Evolutionary conservation across 176 grass and related monocot species (phyloP), one percentile per base, ranked within the genome.

Genomic region (Olyra latifolia): DNA sequence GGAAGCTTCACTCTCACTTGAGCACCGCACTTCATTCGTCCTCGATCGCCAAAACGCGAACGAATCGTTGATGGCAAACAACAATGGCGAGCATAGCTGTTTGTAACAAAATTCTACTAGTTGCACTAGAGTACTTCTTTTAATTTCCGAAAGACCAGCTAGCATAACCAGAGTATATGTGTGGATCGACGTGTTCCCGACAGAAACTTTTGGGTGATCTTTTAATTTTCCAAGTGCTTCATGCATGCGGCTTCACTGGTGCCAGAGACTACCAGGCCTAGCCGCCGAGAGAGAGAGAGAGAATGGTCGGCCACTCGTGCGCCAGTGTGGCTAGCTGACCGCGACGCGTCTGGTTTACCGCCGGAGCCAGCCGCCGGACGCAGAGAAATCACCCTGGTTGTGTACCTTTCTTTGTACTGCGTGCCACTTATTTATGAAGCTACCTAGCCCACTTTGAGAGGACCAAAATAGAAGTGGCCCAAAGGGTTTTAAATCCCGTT

Each of bases 161-260:
- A 56, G 41, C 27, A 42, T 30, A 41, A 39, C 52, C 20, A 53
- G 15, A 44, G 17, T 8, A 32, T 57, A 63, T 12, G 40, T 68
- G 62, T 71, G 72, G 58, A 45, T 45, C 40, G 62, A 84, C 72
- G 50, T 76, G 82, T 24, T 84, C 15, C 35, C 72, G 45, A 48
- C 40, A 75, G 3, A 59, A 76, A 22, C 25, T n/a, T 54, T 1
- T 56, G 44, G 0, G 32, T 19, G 13, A n/a, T 30, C 15, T 11
- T 62, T 38, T 12, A n/a, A 7, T 24, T 67, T 11, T 76, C 41
- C 63, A 19, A 69, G 52, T 69, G 54, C 28, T 35, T 23, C 53
- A 49, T 43, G 53, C 46, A 55, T 58, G 58, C 25, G 50, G 50
- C 62, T 25, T 32, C 42, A n/a, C n/a, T n/a, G n/a, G n/a, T n/a